A percentile compares a stretch with the other conserved stretches of the same genome.
Evolutionary conservation across 2,329 filamentous ascomycete species (phyloP).

Genomic region (Fragosphaeria purpurea): DNA sequence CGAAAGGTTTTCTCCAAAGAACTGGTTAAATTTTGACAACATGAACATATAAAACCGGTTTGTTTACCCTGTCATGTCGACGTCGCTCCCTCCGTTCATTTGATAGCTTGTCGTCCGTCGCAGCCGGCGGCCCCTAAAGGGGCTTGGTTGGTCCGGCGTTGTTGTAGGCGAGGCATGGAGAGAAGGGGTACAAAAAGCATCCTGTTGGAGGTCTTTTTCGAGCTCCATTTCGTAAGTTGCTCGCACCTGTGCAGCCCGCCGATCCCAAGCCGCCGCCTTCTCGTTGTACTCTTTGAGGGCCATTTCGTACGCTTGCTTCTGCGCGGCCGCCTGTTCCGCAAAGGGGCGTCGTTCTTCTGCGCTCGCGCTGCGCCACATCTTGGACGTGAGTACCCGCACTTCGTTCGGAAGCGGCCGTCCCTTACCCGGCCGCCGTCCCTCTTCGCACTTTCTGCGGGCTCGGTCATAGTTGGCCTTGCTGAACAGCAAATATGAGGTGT

Average conservation of each 20-base stretch:
- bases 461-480: constrained; percentile 68
- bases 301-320: constrained; percentile 55
- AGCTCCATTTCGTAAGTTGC: constrained; percentile 43
- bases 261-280: constrained; percentile 62
- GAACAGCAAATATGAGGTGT: constrained; percentile 83
- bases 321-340: constrained; percentile 59
- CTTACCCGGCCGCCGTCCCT: constrained; percentile 53
- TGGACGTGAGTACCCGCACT: constrained; percentile 74
- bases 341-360: constrained; percentile 67
- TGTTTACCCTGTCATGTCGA: constrained; percentile 18
- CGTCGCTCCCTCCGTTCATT: constrained; percentile 26
- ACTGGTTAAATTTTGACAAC: no score
- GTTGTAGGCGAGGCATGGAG: constrained; percentile 15
- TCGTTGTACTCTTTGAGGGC: constrained; percentile 49
- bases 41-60: no score
- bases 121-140: constrained; percentile 1
- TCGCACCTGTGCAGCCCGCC: constrained; percentile 46
- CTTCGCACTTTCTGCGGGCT: constrained; percentile 50
- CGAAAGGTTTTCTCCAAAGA: no score
- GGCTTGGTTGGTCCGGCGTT: constrained; percentile 18
- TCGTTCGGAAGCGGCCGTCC: constrained; percentile 64
- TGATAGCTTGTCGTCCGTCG: constrained; percentile 23
- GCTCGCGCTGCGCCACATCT: constrained; percentile 77
- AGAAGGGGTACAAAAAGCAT: background rate
- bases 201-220: constrained; percentile 25